phyloP scores from a whole-genome alignment of 768 basidiomycete genomes.

The Suillus placidus region DNA sequence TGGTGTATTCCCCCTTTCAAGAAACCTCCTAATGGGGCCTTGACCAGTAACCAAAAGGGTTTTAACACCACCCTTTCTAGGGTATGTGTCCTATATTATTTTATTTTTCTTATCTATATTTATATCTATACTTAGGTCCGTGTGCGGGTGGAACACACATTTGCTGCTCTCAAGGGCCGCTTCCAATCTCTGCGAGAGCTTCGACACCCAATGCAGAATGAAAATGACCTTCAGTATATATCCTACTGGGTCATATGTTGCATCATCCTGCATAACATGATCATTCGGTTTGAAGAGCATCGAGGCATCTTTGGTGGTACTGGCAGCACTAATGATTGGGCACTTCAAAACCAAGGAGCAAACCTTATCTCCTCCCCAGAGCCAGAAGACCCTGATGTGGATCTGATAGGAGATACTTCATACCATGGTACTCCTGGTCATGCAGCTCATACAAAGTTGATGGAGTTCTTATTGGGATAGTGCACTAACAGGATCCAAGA shows the following conservation, averaged over 20 bases:
- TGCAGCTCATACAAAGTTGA: background rate
- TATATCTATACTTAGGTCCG: background rate
- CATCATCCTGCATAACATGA: constrained; percentile 8
- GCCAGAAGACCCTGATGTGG: background rate
- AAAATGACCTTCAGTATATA: background rate
- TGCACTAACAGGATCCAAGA: background rate
- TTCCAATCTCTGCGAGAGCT: constrained; percentile 10
- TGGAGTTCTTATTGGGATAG: background rate
- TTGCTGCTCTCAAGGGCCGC: constrained; percentile 6
- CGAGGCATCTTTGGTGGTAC: background rate
- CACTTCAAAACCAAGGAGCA: background rate
- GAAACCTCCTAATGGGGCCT: background rate
- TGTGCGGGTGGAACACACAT: constrained; percentile 6
- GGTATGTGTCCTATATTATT: background rate
- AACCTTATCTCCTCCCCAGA: background rate
- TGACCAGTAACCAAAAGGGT: background rate
- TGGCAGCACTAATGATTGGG: background rate
- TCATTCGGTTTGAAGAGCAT: background rate
- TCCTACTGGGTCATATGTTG: constrained; percentile 5
- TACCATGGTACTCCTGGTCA: background rate
- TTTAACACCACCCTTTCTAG: constrained; percentile 7
- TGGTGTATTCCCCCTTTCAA: constrained; percentile 20
- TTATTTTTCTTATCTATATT: background rate
- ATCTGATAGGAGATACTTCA: background rate
- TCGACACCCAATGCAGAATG: background rate